Evolutionary conservation across 2,329 filamentous ascomycete genomes (phyloP).

Genomic region (Parastagonospora nodorum): DNA sequence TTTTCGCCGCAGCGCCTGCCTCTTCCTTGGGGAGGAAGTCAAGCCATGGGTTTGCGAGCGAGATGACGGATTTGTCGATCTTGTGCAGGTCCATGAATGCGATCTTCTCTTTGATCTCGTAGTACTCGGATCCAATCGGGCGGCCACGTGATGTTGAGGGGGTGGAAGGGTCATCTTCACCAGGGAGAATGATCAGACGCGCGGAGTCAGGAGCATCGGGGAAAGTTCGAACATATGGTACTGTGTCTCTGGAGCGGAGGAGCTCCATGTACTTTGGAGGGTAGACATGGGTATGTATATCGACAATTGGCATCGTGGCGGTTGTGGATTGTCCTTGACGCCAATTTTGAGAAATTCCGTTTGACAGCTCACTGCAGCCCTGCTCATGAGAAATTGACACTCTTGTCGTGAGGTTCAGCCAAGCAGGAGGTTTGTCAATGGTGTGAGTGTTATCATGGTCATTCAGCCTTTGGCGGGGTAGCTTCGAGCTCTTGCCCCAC

Average conservation of each 20-base stretch:
- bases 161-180: conserved; percentile 59
- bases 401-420: not conserved
- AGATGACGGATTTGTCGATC: conserved; percentile 84
- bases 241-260: conserved; percentile 60
- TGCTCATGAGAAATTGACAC: no score
- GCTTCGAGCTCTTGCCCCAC: conserved; percentile 25
- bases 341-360: no score
- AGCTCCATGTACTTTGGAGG: conserved; percentile 64
- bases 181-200: conserved; percentile 69
- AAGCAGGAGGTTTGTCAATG: not conserved
- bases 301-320: conserved; percentile 54
- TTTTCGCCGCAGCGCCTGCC: conserved; percentile 66
- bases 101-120: conserved; percentile 77
- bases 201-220: conserved; percentile 57
- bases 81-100: conserved; percentile 84
- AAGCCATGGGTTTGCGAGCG: conserved; percentile 91
- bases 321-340: not conserved
- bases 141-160: conserved; percentile 68
- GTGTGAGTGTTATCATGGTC: conserved; percentile 9
- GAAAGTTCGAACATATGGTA: conserved; percentile 75
- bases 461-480: conserved; percentile 26
- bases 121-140: conserved; percentile 83
- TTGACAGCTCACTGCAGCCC: no score
- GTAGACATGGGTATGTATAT: conserved; percentile 69
- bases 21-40: conserved; percentile 73